These are phyloP conservation scores for Erysiphe neolycopersici DNA, from an alignment of 2,329 filamentous ascomycete genomes.

Conservation along the genomic window DNA sequence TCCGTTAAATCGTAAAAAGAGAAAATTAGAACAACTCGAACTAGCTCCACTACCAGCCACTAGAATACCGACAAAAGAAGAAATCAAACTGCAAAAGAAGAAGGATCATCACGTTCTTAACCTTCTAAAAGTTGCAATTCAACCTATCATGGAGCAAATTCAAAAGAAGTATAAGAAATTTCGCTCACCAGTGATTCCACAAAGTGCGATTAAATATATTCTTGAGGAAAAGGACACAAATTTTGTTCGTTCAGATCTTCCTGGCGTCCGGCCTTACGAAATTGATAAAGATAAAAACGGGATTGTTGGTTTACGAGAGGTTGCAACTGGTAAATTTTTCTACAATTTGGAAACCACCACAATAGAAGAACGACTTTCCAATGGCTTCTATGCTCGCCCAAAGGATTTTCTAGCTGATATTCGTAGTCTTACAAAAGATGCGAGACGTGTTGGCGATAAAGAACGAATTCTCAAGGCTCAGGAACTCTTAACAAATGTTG, in stretches of 20 bases:
- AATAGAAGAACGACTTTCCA: constrained; percentile 88
- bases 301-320: constrained; percentile 48
- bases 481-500: constrained; percentile 75
- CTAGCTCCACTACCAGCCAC: constrained; percentile 35
- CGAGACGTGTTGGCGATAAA: constrained; percentile 55
- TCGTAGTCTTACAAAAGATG: constrained; percentile 59
- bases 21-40: constrained; percentile 51
- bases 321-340: constrained; percentile 55
- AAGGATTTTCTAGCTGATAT: constrained; percentile 79
- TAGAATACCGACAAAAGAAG: constrained; percentile 42
- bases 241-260: constrained; percentile 25
- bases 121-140: constrained; percentile 62
- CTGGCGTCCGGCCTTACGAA: constrained; percentile 47
- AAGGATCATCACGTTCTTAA: constrained; percentile 67
- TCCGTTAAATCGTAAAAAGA: constrained; percentile 60
- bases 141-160: constrained; percentile 93
- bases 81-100: constrained; percentile 55
- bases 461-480: constrained; percentile 68
- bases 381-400: constrained; percentile 82
- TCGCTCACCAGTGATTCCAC: constrained; percentile 50
- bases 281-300: constrained; percentile 57
- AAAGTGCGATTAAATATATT: constrained; percentile 49
- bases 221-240: constrained; percentile 61
- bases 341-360: constrained; percentile 85
- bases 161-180: constrained; percentile 78